phyloP scores from a whole-genome alignment of 2,329 filamentous ascomycete genomes.

The Apiospora phragmitis region DNA sequence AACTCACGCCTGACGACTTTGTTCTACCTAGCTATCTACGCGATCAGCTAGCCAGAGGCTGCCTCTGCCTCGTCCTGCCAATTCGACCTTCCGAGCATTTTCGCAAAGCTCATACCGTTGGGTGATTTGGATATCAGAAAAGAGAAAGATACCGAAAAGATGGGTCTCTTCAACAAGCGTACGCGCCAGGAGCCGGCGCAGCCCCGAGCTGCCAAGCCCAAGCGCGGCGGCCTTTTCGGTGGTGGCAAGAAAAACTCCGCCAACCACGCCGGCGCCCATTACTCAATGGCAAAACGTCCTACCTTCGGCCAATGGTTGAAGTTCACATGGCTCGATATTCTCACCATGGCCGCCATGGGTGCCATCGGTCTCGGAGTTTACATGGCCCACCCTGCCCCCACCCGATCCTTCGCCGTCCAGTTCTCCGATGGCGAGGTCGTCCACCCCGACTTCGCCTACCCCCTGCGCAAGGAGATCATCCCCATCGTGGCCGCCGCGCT shows the following conservation, averaged over 20 bases:
- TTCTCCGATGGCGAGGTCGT: constrained; percentile 69
- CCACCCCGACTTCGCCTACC: constrained; percentile 70
- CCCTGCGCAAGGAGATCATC: constrained; percentile 68
- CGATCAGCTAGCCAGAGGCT: constrained; percentile 1
- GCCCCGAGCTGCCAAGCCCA: constrained; percentile 14
- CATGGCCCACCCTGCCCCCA: constrained; percentile 63
- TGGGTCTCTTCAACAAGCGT: constrained; percentile 28
- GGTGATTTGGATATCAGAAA: neutral
- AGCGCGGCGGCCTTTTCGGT: neutral
- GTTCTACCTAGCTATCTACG: neutral
- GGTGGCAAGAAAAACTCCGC: neutral
- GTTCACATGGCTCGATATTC: constrained; percentile 64
- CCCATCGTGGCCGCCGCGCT: constrained; percentile 72
- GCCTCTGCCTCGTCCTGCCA: neutral
- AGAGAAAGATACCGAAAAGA: constrained; percentile 6
- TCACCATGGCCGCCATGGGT: constrained; percentile 68
- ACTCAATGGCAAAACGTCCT: constrained; percentile 52
- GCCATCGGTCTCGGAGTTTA: constrained; percentile 68
- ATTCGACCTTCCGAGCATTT: constrained; percentile 6
- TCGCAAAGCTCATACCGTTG: neutral
- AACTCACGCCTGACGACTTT: neutral
- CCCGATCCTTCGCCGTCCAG: constrained; percentile 68
- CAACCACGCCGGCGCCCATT: constrained; percentile 17
- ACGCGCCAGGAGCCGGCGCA: constrained; percentile 13
- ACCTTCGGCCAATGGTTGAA: constrained; percentile 71